These are phyloP conservation scores for Striga asiatica DNA, from an alignment of 257 asterid species.

Conservation along the genomic window DNA sequence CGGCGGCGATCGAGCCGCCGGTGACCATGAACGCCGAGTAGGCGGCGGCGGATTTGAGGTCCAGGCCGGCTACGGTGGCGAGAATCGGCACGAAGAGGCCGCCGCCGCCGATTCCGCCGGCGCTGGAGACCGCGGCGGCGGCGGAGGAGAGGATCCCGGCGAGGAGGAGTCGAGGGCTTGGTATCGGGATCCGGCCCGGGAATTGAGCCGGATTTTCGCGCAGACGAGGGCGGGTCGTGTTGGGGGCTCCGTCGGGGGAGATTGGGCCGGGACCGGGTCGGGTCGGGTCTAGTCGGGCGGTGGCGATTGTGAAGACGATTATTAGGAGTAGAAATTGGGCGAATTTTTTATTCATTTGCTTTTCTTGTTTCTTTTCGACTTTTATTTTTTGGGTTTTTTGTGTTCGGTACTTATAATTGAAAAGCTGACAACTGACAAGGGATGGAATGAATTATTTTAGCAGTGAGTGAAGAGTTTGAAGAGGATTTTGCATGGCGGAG, in stretches of 20 bases:
- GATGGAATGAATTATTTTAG: no score
- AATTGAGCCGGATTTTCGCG: conserved; percentile 13
- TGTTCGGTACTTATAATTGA: no score
- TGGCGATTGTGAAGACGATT: neutral
- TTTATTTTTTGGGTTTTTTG: no score
- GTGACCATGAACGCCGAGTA: conserved; percentile 80
- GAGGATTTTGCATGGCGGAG: no score
- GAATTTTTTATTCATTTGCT: no score
- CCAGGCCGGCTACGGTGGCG: conserved; percentile 45
- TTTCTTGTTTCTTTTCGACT: no score
- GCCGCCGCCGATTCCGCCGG: conserved; percentile 89
- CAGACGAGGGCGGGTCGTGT: conserved; percentile 15
- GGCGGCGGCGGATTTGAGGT: conserved; percentile 57
- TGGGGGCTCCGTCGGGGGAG: conserved; percentile 10
- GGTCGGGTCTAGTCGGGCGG: conserved; percentile 1
- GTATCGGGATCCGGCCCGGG: conserved; percentile 9
- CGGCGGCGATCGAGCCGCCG: conserved; percentile 68
- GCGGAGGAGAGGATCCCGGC: conserved; percentile 41
- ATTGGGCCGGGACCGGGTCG: neutral
- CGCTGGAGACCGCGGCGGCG: conserved; percentile 71
- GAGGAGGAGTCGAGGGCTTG: conserved; percentile 14
- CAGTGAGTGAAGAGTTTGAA: no score
- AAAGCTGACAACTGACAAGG: no score
- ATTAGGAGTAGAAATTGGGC: no score
- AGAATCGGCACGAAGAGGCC: conserved; percentile 67